Evolutionary conservation across 306 rosid species (phyloP).

Genomic region (Cucurbita maxima): DNA sequence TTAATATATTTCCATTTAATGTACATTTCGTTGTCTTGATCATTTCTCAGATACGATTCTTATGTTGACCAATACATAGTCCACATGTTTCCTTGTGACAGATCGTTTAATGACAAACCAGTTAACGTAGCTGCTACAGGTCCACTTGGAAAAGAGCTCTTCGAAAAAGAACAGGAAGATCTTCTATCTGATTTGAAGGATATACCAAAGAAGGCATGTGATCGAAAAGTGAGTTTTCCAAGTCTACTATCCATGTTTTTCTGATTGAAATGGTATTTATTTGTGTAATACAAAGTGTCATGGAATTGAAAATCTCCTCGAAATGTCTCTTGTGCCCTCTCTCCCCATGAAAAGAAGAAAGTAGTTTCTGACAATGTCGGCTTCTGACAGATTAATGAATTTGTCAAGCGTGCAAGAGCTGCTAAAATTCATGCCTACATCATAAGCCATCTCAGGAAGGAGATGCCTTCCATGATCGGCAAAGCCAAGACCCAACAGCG

Average conservation of each 20-base stretch:
- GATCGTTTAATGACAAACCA: conserved; percentile 89
- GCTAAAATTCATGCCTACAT: conserved; percentile 85
- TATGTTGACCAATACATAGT: neutral
- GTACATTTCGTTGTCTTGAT: neutral
- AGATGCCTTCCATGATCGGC: conserved; percentile 87
- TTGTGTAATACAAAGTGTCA: neutral
- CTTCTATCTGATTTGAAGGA: conserved; percentile 86
- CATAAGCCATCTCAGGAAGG: conserved; percentile 70
- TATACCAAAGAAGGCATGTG: conserved; percentile 89
- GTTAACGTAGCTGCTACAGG: conserved; percentile 32
- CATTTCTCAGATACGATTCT: neutral
- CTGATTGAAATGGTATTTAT: neutral
- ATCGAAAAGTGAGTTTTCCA: conserved; percentile 55
- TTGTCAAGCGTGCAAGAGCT: conserved; percentile 83
- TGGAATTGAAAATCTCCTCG: neutral
- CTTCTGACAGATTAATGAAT: conserved; percentile 68
- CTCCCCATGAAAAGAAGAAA: neutral
- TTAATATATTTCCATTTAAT: neutral
- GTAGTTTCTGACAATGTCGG: neutral
- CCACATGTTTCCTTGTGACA: conserved; percentile 12
- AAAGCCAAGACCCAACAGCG: conserved; percentile 76
- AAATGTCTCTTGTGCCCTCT: neutral
- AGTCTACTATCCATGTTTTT: neutral
- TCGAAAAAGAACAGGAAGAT: conserved; percentile 81
- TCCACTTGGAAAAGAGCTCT: conserved; percentile 73